These are phyloP conservation scores for Hamamelis virginiana DNA, from an alignment of 164 flowering plant species.

Conservation along the genomic window DNA sequence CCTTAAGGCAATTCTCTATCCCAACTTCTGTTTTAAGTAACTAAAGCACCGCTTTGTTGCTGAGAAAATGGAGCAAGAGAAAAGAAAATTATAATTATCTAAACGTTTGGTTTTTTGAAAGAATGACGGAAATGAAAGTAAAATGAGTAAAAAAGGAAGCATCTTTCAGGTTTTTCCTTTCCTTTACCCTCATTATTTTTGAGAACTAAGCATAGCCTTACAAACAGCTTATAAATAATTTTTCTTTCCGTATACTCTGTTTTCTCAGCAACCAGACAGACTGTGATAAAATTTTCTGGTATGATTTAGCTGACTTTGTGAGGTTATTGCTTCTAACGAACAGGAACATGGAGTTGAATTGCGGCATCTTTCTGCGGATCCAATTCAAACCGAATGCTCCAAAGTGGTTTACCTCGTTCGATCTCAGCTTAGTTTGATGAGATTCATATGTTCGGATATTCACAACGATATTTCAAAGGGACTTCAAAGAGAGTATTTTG, in stretches of 20 bases:
- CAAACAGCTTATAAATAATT: no score
- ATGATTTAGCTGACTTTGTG: not conserved
- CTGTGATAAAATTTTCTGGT: not conserved
- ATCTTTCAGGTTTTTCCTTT: not conserved
- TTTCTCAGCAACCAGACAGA: no score
- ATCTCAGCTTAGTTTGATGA: conserved; percentile 62
- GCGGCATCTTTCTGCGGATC: conserved; percentile 65
- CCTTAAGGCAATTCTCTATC: conserved; percentile 49
- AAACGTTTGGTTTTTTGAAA: no score
- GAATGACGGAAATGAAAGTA: no score
- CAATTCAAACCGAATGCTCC: conserved; percentile 75
- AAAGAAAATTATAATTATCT: no score
- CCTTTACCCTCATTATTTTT: not conserved
- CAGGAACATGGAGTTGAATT: conserved; percentile 87
- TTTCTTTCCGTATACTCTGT: no score
- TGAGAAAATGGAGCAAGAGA: not conserved
- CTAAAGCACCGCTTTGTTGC: not conserved
- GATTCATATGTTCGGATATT: conserved; percentile 57
- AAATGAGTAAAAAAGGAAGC: not conserved
- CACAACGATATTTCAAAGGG: conserved; percentile 72
- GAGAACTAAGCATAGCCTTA: not conserved
- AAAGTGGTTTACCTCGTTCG: conserved; percentile 80
- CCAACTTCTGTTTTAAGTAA: no score
- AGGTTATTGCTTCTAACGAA: not conserved
- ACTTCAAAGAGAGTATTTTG: conserved; percentile 69